A percentile compares a stretch with the other conserved stretches of the same genome.
phyloP scores from a whole-genome alignment of 345 rosid species.

The Rhodamnia argentea region DNA sequence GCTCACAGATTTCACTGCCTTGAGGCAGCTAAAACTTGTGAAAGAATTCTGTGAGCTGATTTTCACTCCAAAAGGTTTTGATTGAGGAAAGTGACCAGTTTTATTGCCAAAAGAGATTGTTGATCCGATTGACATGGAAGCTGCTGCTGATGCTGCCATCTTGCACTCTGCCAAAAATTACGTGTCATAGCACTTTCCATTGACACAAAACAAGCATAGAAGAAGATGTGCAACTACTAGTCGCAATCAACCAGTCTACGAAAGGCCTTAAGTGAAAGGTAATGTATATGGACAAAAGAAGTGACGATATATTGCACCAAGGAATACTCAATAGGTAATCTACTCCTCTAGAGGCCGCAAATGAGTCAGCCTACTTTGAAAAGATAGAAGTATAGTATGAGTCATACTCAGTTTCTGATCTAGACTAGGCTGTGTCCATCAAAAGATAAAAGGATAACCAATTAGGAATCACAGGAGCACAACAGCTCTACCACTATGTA shows the following conservation, averaged over 20 bases:
- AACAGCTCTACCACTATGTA: background rate
- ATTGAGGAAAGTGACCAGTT: background rate
- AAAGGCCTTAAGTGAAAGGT: background rate
- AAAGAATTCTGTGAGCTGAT: background rate
- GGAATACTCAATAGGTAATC: background rate
- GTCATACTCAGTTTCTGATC: background rate
- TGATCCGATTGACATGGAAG: conserved; percentile 6
- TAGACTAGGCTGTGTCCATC: background rate
- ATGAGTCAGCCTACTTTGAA: background rate
- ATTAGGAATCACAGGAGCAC: background rate
- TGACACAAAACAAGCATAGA: background rate
- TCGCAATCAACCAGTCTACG: background rate
- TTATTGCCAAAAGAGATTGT: conserved; percentile 1
- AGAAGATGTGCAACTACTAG: background rate
- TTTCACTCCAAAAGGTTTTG: conserved; percentile 1
- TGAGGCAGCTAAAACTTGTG: conserved; percentile 3
- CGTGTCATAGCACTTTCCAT: background rate
- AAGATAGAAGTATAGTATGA: background rate
- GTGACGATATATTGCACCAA: background rate
- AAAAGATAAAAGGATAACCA: background rate
- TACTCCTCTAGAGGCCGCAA: background rate
- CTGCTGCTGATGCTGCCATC: conserved; percentile 10
- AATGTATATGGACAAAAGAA: background rate
- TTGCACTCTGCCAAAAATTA: background rate
- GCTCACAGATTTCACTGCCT: conserved; percentile 5